Evolutionary conservation across 352 stramenopile genomes (phyloP).

Genomic region (Aphanomyces cochlioides): DNA sequence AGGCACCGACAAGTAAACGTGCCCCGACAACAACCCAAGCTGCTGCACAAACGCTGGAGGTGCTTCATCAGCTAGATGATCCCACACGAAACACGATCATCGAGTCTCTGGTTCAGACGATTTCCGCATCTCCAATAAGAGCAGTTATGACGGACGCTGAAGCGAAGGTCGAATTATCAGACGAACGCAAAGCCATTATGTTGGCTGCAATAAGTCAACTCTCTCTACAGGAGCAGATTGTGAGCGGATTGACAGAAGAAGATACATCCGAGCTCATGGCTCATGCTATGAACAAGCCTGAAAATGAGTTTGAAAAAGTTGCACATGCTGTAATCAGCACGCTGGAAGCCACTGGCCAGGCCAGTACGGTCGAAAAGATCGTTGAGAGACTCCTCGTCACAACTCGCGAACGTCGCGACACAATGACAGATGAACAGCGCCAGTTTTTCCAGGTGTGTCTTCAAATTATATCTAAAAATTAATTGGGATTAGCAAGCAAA

Average conservation of each 20-base stretch:
- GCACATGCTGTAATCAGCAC: slow-evolving; percentile 5
- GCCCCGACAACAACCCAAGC: slow-evolving; percentile 10
- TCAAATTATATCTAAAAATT: slow-evolving; percentile 4
- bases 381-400: slow-evolving; percentile 5
- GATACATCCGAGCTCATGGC: slow-evolving; percentile 12
- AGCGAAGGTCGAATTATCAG: neutral
- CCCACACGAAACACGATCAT: slow-evolving; percentile 19
- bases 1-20: slow-evolving; percentile 1
- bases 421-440: slow-evolving; percentile 12
- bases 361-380: neutral
- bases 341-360: slow-evolving; percentile 4
- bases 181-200: neutral
- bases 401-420: neutral
- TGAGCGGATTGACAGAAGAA: slow-evolving; percentile 10
- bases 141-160: neutral
- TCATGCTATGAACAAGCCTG: neutral
- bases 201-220: neutral
- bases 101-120: slow-evolving; percentile 9
- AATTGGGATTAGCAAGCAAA: neutral
- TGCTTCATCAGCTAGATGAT: slow-evolving; percentile 21
- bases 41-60: slow-evolving; percentile 16
- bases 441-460: neutral
- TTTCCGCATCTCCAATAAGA: neutral
- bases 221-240: slow-evolving; percentile 22
- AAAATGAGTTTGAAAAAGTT: slow-evolving; percentile 2